Evolutionary conservation across 1,139 yeast genomes (phyloP), one percentile per base, ranked within the genome.

Genomic region (Protomyces inundatus): DNA sequence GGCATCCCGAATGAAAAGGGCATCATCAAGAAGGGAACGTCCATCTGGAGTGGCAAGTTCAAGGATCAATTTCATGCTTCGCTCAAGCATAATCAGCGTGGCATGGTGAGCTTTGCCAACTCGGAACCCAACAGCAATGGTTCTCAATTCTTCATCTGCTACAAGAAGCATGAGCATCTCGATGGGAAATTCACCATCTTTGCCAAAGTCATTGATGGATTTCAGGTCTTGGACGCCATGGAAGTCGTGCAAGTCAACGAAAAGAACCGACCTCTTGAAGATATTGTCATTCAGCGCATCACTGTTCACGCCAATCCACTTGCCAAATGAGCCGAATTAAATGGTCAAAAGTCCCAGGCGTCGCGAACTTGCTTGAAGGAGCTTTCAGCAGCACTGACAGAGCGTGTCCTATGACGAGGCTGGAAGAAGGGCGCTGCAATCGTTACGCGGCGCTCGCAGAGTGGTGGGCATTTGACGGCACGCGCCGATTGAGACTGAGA

Each of bases 131-230:
- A 79, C 64, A 76, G 80, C 1, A 79, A 79, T 66, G 80, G 80
- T 0, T 74, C 79, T 30, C 81, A 79, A 67, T 79, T 79, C 65
- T 79, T 79, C 66, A 76, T 79, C 35, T 77, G 79, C 1, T 77
- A 75, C 61, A 76, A 68, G 10, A 74, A 73, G 55, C 80, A 77
- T 33, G 73, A 75, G 0, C 76, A 77, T 67, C 74, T 85, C 65
- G 84, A 84, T 71, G 85, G 85, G 1, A 76, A 77, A 58, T 83
- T 83, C 68, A 84, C 85, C 12, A 81, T 84, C 0, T 83, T 84
- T 71, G 88, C 87, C 1, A 80, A 52, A 39, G 76, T 83, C 6
- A 74, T 82, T 51, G 81, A 78, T 39, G 76, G 75, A 0, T 66
- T 69, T 23, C 76, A 73, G 33, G 75, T 77, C 1, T 71, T 83